A percentile compares a stretch with the other conserved stretches of the same genome.
These are phyloP conservation scores for Larix kaempferi DNA, from an alignment of 75 land plant genomes.

Conservation along the genomic window DNA sequence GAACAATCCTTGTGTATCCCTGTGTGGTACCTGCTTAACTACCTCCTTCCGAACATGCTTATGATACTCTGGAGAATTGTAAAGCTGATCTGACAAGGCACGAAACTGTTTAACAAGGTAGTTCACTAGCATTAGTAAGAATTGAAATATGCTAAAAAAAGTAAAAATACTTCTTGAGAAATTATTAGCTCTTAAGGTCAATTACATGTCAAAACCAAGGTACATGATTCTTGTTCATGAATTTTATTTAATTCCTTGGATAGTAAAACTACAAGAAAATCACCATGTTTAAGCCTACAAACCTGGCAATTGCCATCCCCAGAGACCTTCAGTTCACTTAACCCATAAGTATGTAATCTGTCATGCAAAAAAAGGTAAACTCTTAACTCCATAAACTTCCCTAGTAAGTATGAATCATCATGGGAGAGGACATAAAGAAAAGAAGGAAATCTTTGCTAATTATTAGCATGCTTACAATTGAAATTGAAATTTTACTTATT, in stretches of 20 bases:
- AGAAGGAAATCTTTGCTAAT: neutral
- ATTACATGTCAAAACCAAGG: neutral
- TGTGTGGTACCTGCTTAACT: slow-evolving; percentile 66
- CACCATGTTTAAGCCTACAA: neutral
- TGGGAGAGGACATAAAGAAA: neutral
- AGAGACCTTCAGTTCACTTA: slow-evolving; percentile 74
- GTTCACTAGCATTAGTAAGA: neutral
- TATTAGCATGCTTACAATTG: too few relatives aligned
- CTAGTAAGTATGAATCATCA: neutral
- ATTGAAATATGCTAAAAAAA: neutral
- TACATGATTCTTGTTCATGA: neutral
- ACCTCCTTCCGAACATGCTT: slow-evolving; percentile 81
- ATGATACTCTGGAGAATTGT: slow-evolving; percentile 77
- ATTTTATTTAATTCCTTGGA: neutral
- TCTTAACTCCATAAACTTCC: neutral
- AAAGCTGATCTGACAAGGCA: slow-evolving; percentile 89
- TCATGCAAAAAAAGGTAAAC: neutral
- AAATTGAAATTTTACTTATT: too few relatives aligned
- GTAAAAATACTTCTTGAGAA: neutral
- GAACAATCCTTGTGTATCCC: neutral
- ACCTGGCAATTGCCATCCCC: slow-evolving; percentile 99
- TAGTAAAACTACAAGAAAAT: neutral
- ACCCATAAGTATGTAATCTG: slow-evolving; percentile 65
- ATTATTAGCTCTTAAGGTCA: neutral
- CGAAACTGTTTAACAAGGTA: slow-evolving; percentile 61